A percentile compares a stretch with the other conserved stretches of the same genome.
These are phyloP conservation scores for Trametes sanguinea DNA, from an alignment of 768 basidiomycete genomes.

Conservation along the genomic window DNA sequence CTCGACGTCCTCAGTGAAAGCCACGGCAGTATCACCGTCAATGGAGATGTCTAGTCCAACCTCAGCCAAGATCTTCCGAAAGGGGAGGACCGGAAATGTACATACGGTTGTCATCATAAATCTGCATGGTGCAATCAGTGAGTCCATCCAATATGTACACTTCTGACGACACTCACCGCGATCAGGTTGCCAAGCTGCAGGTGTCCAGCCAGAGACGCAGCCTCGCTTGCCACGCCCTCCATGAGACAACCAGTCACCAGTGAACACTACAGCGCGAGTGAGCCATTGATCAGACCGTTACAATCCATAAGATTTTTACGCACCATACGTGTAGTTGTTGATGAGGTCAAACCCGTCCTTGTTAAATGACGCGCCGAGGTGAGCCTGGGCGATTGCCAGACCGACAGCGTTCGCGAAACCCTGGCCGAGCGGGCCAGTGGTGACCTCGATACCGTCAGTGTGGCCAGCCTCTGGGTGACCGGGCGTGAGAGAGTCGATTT, in stretches of 20 bases:
- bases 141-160: neutral
- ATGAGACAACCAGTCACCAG: constrained; percentile 95
- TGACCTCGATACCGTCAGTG: constrained; percentile 84
- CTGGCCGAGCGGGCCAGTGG: constrained; percentile 95
- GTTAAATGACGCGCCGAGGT: constrained; percentile 89
- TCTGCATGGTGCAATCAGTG: constrained; percentile 39
- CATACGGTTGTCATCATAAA: constrained; percentile 96
- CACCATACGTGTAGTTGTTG: constrained; percentile 89
- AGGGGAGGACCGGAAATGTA: constrained; percentile 16
- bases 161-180: constrained; percentile 55
- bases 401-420: constrained; percentile 94
- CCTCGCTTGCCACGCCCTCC: constrained; percentile 95
- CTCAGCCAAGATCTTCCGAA: neutral
- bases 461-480: constrained; percentile 86
- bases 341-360: constrained; percentile 79
- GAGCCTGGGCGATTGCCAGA: constrained; percentile 90
- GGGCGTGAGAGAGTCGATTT: constrained; percentile 86
- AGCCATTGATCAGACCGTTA: neutral
- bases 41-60: constrained; percentile 80
- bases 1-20: constrained; percentile 93
- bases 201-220: constrained; percentile 91
- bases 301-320: neutral
- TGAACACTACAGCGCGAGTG: constrained; percentile 58
- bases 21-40: constrained; percentile 87
- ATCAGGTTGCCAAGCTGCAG: constrained; percentile 92